Evolutionary conservation across 345 rosid species (phyloP), one percentile per base, ranked within the genome.

Genomic region (Euphorbia peplus): DNA sequence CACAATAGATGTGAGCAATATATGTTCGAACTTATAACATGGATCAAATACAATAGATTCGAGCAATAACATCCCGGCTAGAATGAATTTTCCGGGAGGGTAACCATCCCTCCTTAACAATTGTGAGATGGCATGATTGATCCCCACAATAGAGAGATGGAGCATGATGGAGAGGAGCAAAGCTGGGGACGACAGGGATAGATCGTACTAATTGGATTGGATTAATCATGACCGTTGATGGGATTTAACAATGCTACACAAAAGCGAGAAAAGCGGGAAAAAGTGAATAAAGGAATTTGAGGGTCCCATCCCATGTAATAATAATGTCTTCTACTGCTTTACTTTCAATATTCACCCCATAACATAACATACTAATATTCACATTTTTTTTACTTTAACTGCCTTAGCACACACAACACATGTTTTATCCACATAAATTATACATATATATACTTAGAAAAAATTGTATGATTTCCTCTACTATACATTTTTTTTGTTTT

Each of bases 151-250:
- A n/a, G n/a, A 19, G 39, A 63, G 54, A 63, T 63, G 67, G 41
- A 37, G 8, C 8, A 63, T 63, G 39, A 47, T 46, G 67, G 55
- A 24, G 32, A 63, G 52, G 32, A 15, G 53, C 46, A 21, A 60
- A 18, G 25, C 51, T 14, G 51, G 19, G 66, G 19, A 44, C 18
- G 50, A 44, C 50, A 44, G 50, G 50, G 50, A 44, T 41, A 41
- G 8, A 42, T 46, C 24, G 21, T 14, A 24, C 48, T 30, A 44
- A 64, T 30, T 41, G 58, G 64, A 64, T 30, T 41, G 58, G 64
- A 53, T 60, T 37, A 50, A 70, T 37, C 70, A n/a, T 28, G 30
- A 55, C 75, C 75, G 68, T 60, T 54, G 69, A 60, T 75, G 22
- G 71, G 64, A 60, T 29, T 75, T 56, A 25, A 67, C 60, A 54